phyloP scores from a whole-genome alignment of 2,329 filamentous ascomycete species.

The Neocatenulostroma microsporum region DNA sequence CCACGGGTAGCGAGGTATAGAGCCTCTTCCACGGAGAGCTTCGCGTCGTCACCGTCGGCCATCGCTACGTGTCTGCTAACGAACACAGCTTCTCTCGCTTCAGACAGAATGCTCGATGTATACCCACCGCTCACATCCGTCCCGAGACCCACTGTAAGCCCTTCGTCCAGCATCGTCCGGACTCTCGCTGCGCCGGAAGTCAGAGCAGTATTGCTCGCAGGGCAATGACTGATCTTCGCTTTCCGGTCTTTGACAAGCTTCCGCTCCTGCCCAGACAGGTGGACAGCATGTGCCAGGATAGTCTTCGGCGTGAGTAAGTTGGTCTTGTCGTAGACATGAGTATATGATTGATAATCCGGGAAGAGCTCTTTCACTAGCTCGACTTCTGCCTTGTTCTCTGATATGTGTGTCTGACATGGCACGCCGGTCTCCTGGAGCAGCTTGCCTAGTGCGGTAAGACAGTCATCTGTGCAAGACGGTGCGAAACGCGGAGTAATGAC shows the following conservation, averaged over 20 bases:
- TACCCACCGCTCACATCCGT: conserved; percentile 91
- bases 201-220: conserved; percentile 74
- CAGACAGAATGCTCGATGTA: conserved; percentile 69
- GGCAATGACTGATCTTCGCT: conserved; percentile 74
- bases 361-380: conserved; percentile 63
- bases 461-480: conserved; percentile 45
- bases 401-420: conserved; percentile 81
- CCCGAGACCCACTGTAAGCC: conserved; percentile 73
- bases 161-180: conserved; percentile 62
- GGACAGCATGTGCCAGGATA: conserved; percentile 78
- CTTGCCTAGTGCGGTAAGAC: conserved; percentile 56
- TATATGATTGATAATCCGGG: conserved; percentile 56
- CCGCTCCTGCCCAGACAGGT: conserved; percentile 62
- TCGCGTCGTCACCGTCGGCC: conserved; percentile 33
- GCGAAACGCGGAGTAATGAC: conserved; percentile 68
- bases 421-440: conserved; percentile 57
- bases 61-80: conserved; percentile 67
- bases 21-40: conserved; percentile 73
- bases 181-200: conserved; percentile 73
- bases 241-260: conserved; percentile 52
- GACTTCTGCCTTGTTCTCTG: conserved; percentile 71
- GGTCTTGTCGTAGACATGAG: conserved; percentile 67
- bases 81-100: conserved; percentile 71
- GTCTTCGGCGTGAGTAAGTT: conserved; percentile 64
- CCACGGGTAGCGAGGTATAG: conserved; percentile 82